Conservation (phyloP, 306 rosid species). For the Astragalus membranaceus region DNA sequence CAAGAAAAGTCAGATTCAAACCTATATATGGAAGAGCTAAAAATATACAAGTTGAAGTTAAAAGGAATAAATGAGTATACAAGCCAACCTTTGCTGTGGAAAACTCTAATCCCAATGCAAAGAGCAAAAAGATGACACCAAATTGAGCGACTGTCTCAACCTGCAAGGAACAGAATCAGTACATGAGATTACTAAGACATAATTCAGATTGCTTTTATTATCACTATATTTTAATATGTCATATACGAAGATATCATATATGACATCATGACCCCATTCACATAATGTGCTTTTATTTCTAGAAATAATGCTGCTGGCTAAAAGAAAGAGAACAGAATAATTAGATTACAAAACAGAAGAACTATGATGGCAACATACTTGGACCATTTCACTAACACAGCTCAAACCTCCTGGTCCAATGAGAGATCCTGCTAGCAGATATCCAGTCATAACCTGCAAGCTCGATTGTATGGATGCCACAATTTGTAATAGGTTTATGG, state of each 20-base stretch:
- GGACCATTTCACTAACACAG: slow-evolving; percentile 97
- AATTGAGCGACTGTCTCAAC: slow-evolving; percentile 99
- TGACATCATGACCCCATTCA: not conserved
- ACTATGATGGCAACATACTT: slow-evolving; percentile 51
- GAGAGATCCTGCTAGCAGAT: slow-evolving; percentile 83
- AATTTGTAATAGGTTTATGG: not conserved
- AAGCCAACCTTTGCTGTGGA: slow-evolving; percentile 71
- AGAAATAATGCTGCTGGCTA: not conserved
- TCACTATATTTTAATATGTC: not conserved
- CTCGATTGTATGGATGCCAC: slow-evolving; percentile 13
- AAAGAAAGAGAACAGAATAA: not conserved
- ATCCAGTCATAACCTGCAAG: slow-evolving; percentile 84
- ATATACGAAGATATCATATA: not conserved
- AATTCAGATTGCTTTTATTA: not conserved
- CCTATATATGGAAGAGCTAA: not conserved
- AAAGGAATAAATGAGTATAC: slow-evolving; percentile 2
- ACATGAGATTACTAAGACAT: not conserved
- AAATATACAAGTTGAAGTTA: slow-evolving; percentile 7
- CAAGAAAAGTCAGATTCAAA: slow-evolving; percentile 17
- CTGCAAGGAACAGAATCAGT: slow-evolving; percentile 36
- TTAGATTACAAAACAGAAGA: not conserved
- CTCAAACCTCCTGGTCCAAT: slow-evolving; percentile 96
- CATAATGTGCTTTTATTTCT: not conserved
- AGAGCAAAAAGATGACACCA: slow-evolving; percentile 95
- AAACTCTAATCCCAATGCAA: slow-evolving; percentile 92